Base-by-base conservation (phyloP, 495 filamentous ascomycete genomes). In the Talaromyces nanjingensis region DNA sequence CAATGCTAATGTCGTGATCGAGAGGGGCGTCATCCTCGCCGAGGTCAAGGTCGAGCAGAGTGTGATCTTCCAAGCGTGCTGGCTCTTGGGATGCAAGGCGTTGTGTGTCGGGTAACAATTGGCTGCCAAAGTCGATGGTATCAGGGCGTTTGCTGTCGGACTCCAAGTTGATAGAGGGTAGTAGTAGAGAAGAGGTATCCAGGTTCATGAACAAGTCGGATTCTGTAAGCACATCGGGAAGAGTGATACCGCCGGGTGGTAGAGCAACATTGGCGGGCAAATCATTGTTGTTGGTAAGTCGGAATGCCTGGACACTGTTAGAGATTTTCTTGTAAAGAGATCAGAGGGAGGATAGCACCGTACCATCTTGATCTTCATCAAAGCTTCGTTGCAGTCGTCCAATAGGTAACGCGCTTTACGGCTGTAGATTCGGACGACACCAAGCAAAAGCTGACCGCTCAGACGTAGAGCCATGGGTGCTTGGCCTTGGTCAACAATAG, bases 311-410 rank as follows among this genome's bases (percentile, higher is more conserved):
- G 1, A 54, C 22, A 45, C 29, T 49, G 72, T 81, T 70, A 82
- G 72, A 64, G 65, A 67, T 45, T 11, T 53, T 49, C n/a, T 24
- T 31, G 27, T 57, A 39, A 6, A 27, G 22, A 55, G n/a, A 20
- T n/a, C 11, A 39, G 49, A 16, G 27, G 7, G 31, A 22, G 53
- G 53, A 39, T 34, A 20, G 27, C 81, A 97, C 93, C 93, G 27
- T 82, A 97, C 93, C 93, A 97, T 94, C 72, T 97, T 97, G 69
- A 98, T 96, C 76, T 97, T 97, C 81, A 94, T 86, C 63, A 98
- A 78, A 27, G 94, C 93, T 76, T 98, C 94, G 70, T 93, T 96
- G 79, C 94, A 98, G 72, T 98, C 94, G 72, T 98, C 94, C 45
- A 97, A 78, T 14, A 98, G 80, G 73, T 98, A 98, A 65, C 92